Evolutionary conservation across 768 basidiomycete species (phyloP), one percentile per base, ranked within the genome.

Genomic region (Termitomyces heimii): DNA sequence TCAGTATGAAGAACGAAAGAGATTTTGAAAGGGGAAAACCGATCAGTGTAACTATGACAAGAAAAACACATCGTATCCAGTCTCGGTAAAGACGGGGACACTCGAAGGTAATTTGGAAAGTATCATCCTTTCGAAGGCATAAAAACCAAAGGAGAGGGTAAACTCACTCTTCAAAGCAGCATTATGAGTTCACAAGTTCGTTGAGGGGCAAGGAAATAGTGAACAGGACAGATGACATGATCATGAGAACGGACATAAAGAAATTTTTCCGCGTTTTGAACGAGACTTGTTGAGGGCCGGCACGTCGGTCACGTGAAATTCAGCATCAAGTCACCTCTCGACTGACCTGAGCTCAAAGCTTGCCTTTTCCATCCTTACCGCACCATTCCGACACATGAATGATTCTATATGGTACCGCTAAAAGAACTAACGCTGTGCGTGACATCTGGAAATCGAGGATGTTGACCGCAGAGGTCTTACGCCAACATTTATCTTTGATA

Each of bases 31-130:
- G 22, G 32, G 39, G 31, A 58, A 64, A 72, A 79, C 81, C 75
- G 78, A 82, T 91, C 89, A 90, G 89, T 86, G 89, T 91, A 90
- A 90, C 89, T 89, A 91, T 91, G 89, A 91, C 89, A 87, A 81
- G 76, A 79, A 77, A 68, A 69, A 69, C 76, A 73, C 87, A 83
- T 78, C 61, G 82, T 71, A 67, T 70, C 76, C 70, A 71, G 71
- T 75, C 77, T 75, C 79, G 81, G 82, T 82, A 75, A 73, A 69
- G 69, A 56, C 68, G 70, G 16, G 2, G 74, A 76, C 75, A 72
- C 84, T 84, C 80, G 73, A 75, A 64, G 66, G 70, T 69, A 68
- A 55, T 61, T 61, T 52, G 51, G 64, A 67, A 67, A 66, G 79
- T 58, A 72, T 85, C 88, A 89, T 89, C 88, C 68, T 62, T 66